Base-by-base conservation (phyloP, 1,139 yeast genomes). In the Suhomyces anneliseae region DNA sequence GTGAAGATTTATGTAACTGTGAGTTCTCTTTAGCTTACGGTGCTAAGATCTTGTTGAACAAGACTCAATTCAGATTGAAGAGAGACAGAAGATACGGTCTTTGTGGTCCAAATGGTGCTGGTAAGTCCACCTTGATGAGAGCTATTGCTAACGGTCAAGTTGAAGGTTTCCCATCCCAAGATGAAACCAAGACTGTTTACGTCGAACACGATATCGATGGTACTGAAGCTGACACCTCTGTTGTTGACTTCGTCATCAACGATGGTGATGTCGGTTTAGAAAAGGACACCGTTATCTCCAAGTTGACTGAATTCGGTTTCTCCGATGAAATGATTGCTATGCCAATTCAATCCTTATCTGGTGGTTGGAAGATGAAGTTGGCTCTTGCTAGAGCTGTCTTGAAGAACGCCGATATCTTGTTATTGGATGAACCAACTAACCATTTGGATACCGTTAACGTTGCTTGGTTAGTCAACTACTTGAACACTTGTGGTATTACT, bases 291-390 rank as follows among this genome's bases (percentile, higher is more conserved):
- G 89, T 87, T 61, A 82, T 76, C 60, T 81, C 72, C 56, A 86
- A 87, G 74, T 86, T 93, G 72, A 74, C 74, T 56, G 97, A 90
- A 75, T 93, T 93, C 82, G 82, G 83, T 68, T 93, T 93, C 90
- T 68, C 95, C 63, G 93, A 89, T 55, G 96, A 85, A 68, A 90
- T 90, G 97, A 83, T 84, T 70, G 74, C 68, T 61, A 87, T 87
- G 95, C 95, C 96, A 73, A 92, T 93, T 73, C 85, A 90, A 70
- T 89, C 97, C 57, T 83, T 93, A 65, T 92, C 98, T 68, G 99
- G 99, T 86, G 99, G 99, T 85, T 93, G 99, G 99, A 93, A 93
- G 85, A 93, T 93, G 99, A 93, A 93, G 82, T 85, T 93, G 75
- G 99, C 97, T 71, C 84, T 93, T 69, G 98, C 98, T 64, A 89